Conservation (phyloP, 768 basidiomycete species). For the Panellus pusillus region DNA sequence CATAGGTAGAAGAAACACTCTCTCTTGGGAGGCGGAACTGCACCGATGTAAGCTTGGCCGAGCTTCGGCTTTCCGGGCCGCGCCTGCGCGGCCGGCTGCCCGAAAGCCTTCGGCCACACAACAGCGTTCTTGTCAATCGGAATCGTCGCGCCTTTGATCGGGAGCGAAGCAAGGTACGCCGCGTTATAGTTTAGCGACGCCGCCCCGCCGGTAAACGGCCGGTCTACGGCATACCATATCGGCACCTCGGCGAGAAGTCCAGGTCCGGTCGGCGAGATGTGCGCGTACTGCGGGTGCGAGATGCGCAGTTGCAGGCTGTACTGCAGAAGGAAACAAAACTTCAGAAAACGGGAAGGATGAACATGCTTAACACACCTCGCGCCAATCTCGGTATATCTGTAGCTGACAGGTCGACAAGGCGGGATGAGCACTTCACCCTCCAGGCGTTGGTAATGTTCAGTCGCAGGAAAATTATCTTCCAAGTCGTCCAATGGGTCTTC, state of each 20-base stretch:
- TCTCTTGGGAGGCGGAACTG: slow-evolving; percentile 5
- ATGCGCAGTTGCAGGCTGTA: slow-evolving; percentile 20
- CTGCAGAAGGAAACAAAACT: not conserved
- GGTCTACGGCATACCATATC: slow-evolving; percentile 19
- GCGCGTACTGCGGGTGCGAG: slow-evolving; percentile 16
- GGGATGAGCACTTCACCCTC: slow-evolving; percentile 19
- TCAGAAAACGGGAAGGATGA: not conserved
- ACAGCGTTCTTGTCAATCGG: slow-evolving; percentile 7
- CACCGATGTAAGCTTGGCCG: slow-evolving; percentile 15
- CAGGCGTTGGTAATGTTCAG: slow-evolving; percentile 14
- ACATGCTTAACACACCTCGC: slow-evolving; percentile 12
- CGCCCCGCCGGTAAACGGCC: not conserved
- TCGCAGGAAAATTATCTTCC: not conserved
- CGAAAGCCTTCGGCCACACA: slow-evolving; percentile 15
- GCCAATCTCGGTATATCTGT: slow-evolving; percentile 20
- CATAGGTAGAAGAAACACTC: too few relatives aligned
- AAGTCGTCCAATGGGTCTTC: not conserved
- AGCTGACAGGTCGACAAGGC: slow-evolving; percentile 21
- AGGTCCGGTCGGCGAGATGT: slow-evolving; percentile 20
- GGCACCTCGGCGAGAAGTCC: slow-evolving; percentile 20
- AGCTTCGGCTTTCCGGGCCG: slow-evolving; percentile 17
- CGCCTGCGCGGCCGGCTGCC: slow-evolving; percentile 5
- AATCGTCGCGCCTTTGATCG: slow-evolving; percentile 17
- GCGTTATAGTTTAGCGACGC: slow-evolving; percentile 14
- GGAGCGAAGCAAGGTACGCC: slow-evolving; percentile 10